Evolutionary conservation across 495 filamentous ascomycete genomes (phyloP), one percentile per base, ranked within the genome.

Genomic region (Trichocladium antarcticum): DNA sequence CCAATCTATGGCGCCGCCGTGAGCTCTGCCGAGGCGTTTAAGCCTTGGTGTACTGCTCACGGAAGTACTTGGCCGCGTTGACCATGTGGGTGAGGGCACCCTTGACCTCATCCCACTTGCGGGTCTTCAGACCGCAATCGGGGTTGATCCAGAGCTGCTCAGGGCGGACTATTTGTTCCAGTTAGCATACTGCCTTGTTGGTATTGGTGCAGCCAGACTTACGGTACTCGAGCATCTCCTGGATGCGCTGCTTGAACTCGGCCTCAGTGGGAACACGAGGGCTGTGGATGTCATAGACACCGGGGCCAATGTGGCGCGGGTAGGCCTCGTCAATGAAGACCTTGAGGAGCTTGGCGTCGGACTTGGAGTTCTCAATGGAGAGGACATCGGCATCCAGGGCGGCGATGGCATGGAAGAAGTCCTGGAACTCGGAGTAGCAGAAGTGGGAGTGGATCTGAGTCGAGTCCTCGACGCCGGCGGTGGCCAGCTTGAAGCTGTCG

Each of bases 371-470:
- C 83, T 98, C 92, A 62, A 98, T 98, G 63, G 83, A 89, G 57
- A 98, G 82, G 47, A 98, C 92, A 75, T 98, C 92, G 57, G 92
- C 89, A 67, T 98, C 92, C 49, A 98, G 79, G 36, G 93, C 93
- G 53, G 93, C 88, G 57, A 98, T 98, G 71, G 92, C 53, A 68
- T 97, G 86, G 85, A 98, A 98, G 80, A 98, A 98, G 78, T 98
- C 92, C 74, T 98, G 92, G 85, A 98, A 98, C 77, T 98, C 92
- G 38, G 89, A 95, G 82, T 98, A 98, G 72, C 92, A 98, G 88
- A 98, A 98, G 77, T 98, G 92, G 43, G 88, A 95, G 81, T 98
- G 92, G 71, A 98, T 94, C 77, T 98, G 92, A 57, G 93, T 97
- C 47, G 81, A 84, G 66, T 98, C 87, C 63, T 84, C 66, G 45